Base-by-base conservation (phyloP, 768 basidiomycete species). In the Galerina sulciceps region DNA sequence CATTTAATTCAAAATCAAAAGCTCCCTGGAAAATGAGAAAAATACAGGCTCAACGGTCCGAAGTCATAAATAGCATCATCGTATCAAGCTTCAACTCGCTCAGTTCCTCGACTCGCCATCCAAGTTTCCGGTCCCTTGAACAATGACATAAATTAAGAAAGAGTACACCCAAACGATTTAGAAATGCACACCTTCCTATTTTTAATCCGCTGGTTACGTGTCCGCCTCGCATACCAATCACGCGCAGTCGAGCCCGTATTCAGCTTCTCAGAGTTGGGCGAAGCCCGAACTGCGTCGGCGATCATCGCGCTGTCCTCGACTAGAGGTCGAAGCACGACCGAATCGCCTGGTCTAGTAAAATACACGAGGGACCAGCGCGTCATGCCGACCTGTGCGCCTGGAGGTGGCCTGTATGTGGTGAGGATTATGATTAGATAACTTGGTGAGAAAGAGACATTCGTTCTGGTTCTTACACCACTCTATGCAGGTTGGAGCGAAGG, bases 281-380 rank as follows among this genome's bases (percentile, higher is more conserved):
- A 74, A 3, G 68, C 65, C 9, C 61, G 63, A 48, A 58, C 85
- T 68, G 58, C 85, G 53, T 67, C 73, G 0, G 83, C 80, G 15
- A 89, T 80, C 3, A 81, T 53, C 0, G 74, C 62, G 56, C 86
- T 88, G 6, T 81, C 76, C 23, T 85, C 78, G 0, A 75, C 71
- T 4, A 88, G 71, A 1, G 87, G 79, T 9, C 76, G 79, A 6
- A 89, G 79, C 1, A 77, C 57, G 37, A 80, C 73, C 2, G 76
- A 75, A 65, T 87, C 79, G 5, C 81, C 83, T 0, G 88, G 88
- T 20, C 89, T 78, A 0, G 81, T 85, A 72, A 90, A 89, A 71
- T 82, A 90, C 0, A 87, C 88, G 11, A 89, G 72, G 5, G 88
- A 90, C 82, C 85, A 89, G 8, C 89, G 79, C 36, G 83, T 82